These are phyloP conservation scores for Plasmodium vinckei DNA, from an alignment of 169 alveolate species.

Conservation along the genomic window DNA sequence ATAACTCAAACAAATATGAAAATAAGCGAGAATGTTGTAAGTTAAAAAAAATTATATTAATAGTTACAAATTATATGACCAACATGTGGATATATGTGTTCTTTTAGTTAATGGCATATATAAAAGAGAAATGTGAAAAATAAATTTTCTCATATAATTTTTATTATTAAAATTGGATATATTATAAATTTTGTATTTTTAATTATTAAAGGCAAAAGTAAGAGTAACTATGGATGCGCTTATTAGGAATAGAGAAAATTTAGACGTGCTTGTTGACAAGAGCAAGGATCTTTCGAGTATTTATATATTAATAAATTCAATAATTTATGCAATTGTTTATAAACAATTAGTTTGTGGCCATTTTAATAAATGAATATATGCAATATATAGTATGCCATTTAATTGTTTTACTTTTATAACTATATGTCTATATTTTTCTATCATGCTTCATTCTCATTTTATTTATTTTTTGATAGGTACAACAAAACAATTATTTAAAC, in stretches of 20 bases:
- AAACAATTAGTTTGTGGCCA: neutral
- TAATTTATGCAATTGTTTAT: no score
- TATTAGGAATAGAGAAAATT: slow-evolving; percentile 69
- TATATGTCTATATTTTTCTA: neutral
- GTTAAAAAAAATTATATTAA: neutral
- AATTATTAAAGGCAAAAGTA: slow-evolving; percentile 65
- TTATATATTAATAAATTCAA: neutral
- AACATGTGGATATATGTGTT: neutral
- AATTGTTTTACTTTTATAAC: no score
- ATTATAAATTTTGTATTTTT: neutral
- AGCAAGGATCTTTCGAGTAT: slow-evolving; percentile 77
- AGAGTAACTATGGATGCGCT: slow-evolving; percentile 75
- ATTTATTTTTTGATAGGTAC: slow-evolving; percentile 32
- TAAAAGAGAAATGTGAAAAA: no score
- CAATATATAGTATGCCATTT: neutral
- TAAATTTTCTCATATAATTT: neutral
- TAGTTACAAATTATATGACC: neutral
- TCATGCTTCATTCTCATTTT: slow-evolving; percentile 1
- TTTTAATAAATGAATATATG: neutral
- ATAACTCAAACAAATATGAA: slow-evolving; percentile 74
- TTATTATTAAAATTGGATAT: neutral
- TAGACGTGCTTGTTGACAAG: slow-evolving; percentile 76
- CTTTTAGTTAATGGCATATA: neutral
- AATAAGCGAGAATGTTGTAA: slow-evolving; percentile 71
- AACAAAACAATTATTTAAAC: slow-evolving; percentile 72